A percentile compares a stretch with the other conserved stretches of the same genome.
These are phyloP conservation scores for Pyrenophora teres DNA, from an alignment of 2,329 filamentous ascomycete species.

Conservation along the genomic window DNA sequence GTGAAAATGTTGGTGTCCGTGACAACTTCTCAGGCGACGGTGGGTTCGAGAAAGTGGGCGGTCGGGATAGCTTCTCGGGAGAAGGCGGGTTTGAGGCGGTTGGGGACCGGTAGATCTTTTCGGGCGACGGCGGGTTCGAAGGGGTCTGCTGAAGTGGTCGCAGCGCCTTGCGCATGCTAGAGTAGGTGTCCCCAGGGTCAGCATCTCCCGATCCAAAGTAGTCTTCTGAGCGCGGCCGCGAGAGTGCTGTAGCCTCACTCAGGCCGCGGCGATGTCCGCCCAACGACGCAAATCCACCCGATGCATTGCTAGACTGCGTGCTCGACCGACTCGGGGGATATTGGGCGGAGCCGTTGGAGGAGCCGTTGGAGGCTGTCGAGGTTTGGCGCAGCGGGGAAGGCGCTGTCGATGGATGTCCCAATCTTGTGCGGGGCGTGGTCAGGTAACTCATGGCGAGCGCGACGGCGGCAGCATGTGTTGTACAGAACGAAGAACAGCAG, in stretches of 20 bases:
- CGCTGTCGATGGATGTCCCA: constrained; percentile 47
- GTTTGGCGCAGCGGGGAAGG: constrained; percentile 62
- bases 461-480: constrained; percentile 38
- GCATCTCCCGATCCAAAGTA: constrained; percentile 48
- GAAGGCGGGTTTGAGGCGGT: constrained; percentile 32
- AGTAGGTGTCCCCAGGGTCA: constrained; percentile 69
- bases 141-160: constrained; percentile 56
- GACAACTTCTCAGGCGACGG: constrained; percentile 8
- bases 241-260: constrained; percentile 69
- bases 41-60: background rate
- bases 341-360: constrained; percentile 66
- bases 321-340: constrained; percentile 67
- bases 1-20: constrained; percentile 2
- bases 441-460: constrained; percentile 45
- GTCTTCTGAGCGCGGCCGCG: constrained; percentile 56
- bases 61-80: constrained; percentile 26
- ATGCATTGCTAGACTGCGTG: constrained; percentile 74
- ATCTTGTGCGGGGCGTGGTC: constrained; percentile 46
- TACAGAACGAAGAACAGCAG: constrained; percentile 18
- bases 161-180: constrained; percentile 74
- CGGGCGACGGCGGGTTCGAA: constrained; percentile 27
- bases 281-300: constrained; percentile 55
- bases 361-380: constrained; percentile 73
- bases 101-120: background rate
- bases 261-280: constrained; percentile 71